Base-by-base conservation (phyloP, 1,139 yeast genomes). In the Protomyces arabidopsidicola region DNA sequence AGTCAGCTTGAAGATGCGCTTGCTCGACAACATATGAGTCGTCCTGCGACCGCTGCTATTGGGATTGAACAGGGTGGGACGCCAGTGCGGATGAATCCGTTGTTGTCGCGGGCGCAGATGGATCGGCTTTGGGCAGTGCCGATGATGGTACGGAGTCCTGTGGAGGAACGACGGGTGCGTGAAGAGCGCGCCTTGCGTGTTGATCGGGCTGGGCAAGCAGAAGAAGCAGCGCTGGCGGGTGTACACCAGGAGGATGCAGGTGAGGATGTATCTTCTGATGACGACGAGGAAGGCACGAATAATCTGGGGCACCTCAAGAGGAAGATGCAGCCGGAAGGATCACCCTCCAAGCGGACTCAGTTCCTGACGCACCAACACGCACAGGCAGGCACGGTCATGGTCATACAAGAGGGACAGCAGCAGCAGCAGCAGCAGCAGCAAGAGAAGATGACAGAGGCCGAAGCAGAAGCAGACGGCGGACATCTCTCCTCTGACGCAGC, bases 1-100 rank as follows among this genome's bases (percentile, higher is more conserved):
- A 42, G 48, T 42, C 48, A 42, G 48, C 22, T 42, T n/a, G 48
- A 42, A 18, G 48, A 42, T 42, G 48, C 48, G 48, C 48, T 42
- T 16, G 48, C n/a, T 8, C 48, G 48, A 3, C 24, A 42, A 20
- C 48, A 42, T 16, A 16, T 42, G 48, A 42, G 48, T 42, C 48
- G 48, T 18, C 48, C 48, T 16, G 24, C 10, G 22, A 42, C 48
- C 24, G 48, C 48, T 2, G 48, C 48, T 0, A 16, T 20, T 24
- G 48, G 2, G 24, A 12, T 9, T 18, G 20, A n/a, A 18, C n/a
- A n/a, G n/a, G n/a, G n/a, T n/a, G n/a, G n/a, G 31, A 42, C 42
- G 42, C 42, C 42, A 5, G 42, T 5, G 4, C 3, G 14, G 42
- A 2, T 16, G 48, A 24, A 18, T 1, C 10, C 24, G 22, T 24